Evolutionary conservation across 225 moss, liverwort and hornwort genomes (phyloP).

Genomic region (Takakia lepidozioides): DNA sequence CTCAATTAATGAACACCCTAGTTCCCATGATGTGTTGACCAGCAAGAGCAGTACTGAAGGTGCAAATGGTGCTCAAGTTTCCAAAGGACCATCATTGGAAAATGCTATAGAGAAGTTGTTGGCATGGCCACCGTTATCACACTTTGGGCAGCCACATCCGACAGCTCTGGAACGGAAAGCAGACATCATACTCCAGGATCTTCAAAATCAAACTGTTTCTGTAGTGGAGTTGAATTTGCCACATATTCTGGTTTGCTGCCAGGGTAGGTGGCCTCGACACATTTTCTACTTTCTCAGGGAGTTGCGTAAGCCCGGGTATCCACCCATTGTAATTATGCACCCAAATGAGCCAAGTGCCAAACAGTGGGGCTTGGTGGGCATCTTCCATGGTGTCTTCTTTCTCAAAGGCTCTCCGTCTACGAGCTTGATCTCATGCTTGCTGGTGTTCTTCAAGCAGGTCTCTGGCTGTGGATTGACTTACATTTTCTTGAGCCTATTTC

Average conservation of each 20-base stretch:
- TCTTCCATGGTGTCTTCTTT: constrained; percentile 60
- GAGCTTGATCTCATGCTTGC: constrained; percentile 93
- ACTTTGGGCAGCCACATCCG: constrained; percentile 67
- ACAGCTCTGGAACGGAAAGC: constrained; percentile 51
- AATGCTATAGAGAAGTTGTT: constrained; percentile 53
- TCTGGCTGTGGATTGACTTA: too few species aligned
- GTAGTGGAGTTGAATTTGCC: constrained; percentile 56
- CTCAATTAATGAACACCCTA: constrained; percentile 4
- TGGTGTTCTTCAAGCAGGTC: constrained; percentile 82
- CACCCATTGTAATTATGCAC: constrained; percentile 69
- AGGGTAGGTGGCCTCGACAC: constrained; percentile 72
- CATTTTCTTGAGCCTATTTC: too few species aligned
- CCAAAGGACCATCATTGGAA: constrained; percentile 32
- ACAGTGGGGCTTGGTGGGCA: constrained; percentile 84
- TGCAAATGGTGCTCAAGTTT: background rate
- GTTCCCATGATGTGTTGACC: background rate
- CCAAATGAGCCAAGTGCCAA: constrained; percentile 40
- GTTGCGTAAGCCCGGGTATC: constrained; percentile 35
- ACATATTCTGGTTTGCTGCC: constrained; percentile 81
- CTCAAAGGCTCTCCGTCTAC: constrained; percentile 76
- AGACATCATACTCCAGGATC: constrained; percentile 46
- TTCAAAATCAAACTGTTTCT: constrained; percentile 46
- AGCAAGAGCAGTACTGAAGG: background rate
- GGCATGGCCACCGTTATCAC: constrained; percentile 67
- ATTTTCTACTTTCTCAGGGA: constrained; percentile 76